Percentiles rank a stretch among this genome's conserved stretches.
Conservation (phyloP, 2,329 filamentous ascomycete genomes). For the Colletotrichum sp. region DNA sequence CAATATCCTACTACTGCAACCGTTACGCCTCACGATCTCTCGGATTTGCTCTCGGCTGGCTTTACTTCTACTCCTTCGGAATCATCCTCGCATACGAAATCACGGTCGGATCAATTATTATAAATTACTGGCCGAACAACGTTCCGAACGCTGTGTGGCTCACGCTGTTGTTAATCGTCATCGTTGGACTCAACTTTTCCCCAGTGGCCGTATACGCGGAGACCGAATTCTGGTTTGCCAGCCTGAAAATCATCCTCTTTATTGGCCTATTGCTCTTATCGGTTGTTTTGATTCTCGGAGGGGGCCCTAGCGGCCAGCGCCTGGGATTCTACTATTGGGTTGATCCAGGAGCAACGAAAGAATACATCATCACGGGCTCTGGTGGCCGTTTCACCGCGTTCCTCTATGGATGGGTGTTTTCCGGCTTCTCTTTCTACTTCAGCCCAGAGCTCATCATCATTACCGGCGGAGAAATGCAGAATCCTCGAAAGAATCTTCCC, state of each 20-base stretch:
- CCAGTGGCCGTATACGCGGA: conserved; percentile 49
- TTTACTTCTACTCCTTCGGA: conserved; percentile 41
- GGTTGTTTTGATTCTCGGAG: conserved; percentile 38
- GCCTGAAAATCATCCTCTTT: conserved; percentile 59
- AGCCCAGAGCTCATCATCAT: conserved; percentile 25
- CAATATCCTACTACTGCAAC: conserved; percentile 52
- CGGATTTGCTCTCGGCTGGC: conserved; percentile 48
- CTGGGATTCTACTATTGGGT: conserved; percentile 23
- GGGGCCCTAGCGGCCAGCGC: conserved; percentile 23
- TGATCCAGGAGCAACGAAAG: conserved; percentile 9
- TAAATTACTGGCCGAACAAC: conserved; percentile 25
- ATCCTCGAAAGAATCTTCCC: conserved; percentile 48
- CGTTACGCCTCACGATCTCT: conserved; percentile 33
- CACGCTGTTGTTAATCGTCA: conserved; percentile 21
- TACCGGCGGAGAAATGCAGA: conserved; percentile 31
- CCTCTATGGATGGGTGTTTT: conserved; percentile 25
- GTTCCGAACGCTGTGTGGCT: conserved; percentile 23
- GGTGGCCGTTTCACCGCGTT: conserved; percentile 23
- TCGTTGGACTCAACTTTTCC: conserved; percentile 19
- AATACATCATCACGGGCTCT: conserved; percentile 22
- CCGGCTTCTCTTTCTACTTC: conserved; percentile 24
- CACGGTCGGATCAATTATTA: conserved; percentile 22
- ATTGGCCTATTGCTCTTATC: conserved; percentile 67
- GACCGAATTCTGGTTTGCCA: conserved; percentile 61
- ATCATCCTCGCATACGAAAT: conserved; percentile 37